Conservation (phyloP, 164 flowering plant species). For the Tinospora cordifolia region DNA sequence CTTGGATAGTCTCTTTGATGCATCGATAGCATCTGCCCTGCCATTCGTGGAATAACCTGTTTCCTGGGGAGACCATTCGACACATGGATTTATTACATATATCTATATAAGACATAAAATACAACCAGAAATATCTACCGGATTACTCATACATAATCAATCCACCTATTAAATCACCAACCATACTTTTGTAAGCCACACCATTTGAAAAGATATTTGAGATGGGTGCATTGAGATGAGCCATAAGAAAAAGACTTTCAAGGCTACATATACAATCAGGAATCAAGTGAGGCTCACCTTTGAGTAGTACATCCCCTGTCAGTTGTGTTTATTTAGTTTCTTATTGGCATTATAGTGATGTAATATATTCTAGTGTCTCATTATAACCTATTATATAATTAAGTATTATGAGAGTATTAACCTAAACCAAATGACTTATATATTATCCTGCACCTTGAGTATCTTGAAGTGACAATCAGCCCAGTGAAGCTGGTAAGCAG, state of each 20-base stretch:
- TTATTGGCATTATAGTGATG: background rate
- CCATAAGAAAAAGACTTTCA: background rate
- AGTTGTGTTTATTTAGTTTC: background rate
- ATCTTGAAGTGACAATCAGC: background rate
- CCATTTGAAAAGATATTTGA: background rate
- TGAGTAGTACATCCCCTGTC: background rate
- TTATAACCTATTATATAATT: background rate
- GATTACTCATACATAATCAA: background rate
- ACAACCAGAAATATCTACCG: background rate
- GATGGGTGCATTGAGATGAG: background rate
- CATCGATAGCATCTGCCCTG: conserved; percentile 32
- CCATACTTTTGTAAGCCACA: background rate
- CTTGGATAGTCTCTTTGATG: conserved; percentile 37
- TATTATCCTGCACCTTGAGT: background rate
- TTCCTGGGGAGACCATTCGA: conserved; percentile 42
- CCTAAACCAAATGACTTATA: background rate
- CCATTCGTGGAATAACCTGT: conserved; percentile 40
- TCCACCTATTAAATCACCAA: background rate
- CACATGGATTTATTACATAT: background rate
- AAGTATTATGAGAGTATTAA: background rate
- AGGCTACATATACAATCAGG: background rate
- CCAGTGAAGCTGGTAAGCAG: background rate
- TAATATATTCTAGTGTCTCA: background rate
- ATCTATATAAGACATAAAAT: background rate
- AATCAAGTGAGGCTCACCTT: background rate